Percentiles rank a stretch among this genome's conserved stretches.
These are phyloP conservation scores for Alliaria petiolata DNA, from an alignment of 345 rosid genomes.

Conservation along the genomic window DNA sequence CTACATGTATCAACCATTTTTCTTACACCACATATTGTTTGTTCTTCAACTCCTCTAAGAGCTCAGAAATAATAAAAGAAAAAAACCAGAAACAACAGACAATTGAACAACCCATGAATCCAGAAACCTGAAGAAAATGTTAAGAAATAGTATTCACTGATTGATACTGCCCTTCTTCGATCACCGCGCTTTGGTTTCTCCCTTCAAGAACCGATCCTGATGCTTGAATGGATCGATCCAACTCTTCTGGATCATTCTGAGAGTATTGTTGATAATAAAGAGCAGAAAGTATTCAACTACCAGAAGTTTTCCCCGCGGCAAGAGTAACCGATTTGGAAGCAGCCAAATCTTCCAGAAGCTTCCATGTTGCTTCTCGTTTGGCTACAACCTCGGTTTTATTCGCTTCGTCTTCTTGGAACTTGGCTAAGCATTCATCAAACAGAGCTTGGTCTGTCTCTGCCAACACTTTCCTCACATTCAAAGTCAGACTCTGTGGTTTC, in stretches of 20 bases:
- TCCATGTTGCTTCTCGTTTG: slow-evolving; percentile 59
- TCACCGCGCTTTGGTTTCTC: neutral
- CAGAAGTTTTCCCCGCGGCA: slow-evolving; percentile 20
- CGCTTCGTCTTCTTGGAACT: slow-evolving; percentile 51
- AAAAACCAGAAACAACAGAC: slow-evolving; percentile 13
- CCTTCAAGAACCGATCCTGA: neutral
- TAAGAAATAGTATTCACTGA: neutral
- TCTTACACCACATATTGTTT: slow-evolving; percentile 12
- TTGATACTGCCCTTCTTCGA: neutral
- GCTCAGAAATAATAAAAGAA: neutral
- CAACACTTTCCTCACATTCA: slow-evolving; percentile 55
- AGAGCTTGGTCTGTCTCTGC: slow-evolving; percentile 52
- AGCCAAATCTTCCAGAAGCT: slow-evolving; percentile 61
- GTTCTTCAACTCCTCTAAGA: slow-evolving; percentile 8
- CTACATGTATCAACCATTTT: slow-evolving; percentile 24
- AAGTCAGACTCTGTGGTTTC: slow-evolving; percentile 54
- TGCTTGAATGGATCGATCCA: neutral
- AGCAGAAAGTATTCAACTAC: slow-evolving; percentile 35
- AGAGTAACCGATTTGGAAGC: slow-evolving; percentile 53
- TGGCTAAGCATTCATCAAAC: slow-evolving; percentile 63
- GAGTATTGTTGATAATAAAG: neutral
- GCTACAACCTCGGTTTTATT: slow-evolving; percentile 42
- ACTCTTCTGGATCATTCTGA: neutral
- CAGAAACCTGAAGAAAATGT: neutral
- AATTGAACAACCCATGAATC: slow-evolving; percentile 9